Evolutionary conservation across 2,329 filamentous ascomycete species (phyloP).

Genomic region (Didymella pinodella): DNA sequence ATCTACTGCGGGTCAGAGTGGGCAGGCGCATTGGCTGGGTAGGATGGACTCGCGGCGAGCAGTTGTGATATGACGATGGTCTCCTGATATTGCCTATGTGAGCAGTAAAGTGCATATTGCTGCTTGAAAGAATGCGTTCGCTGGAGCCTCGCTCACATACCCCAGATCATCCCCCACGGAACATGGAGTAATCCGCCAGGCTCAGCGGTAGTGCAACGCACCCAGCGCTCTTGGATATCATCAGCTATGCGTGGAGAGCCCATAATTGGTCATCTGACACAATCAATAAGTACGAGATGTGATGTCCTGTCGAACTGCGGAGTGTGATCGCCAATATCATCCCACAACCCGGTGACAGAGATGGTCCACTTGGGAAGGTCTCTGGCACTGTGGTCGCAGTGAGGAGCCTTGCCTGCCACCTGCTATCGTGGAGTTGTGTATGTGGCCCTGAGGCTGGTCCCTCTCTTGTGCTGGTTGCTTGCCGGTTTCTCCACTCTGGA

Average conservation of each 20-base stretch:
- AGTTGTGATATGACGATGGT: conserved; percentile 30
- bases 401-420: conserved; percentile 1
- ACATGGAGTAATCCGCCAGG: conserved; percentile 20
- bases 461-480: conserved; percentile 9
- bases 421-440: conserved; percentile 1
- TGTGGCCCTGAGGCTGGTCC: conserved; percentile 11
- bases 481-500: neutral
- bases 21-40: conserved; percentile 13
- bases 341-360: conserved; percentile 13
- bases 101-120: conserved; percentile 9
- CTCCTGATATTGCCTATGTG: conserved; percentile 19
- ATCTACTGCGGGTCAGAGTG: conserved; percentile 34
- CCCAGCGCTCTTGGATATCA: conserved; percentile 26
- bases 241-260: conserved; percentile 19
- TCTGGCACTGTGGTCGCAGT: conserved; percentile 3
- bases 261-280: conserved; percentile 29
- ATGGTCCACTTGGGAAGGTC: conserved; percentile 10
- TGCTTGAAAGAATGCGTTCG: conserved; percentile 17
- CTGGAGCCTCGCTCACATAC: conserved; percentile 26
- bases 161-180: conserved; percentile 35
- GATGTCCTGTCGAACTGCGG: conserved; percentile 17
- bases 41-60: conserved; percentile 22
- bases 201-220: conserved; percentile 34
- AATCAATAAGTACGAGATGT: conserved; percentile 20
- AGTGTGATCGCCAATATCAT: conserved; percentile 23